Base-by-base conservation (phyloP, 345 rosid species). In the Punica granatum region DNA sequence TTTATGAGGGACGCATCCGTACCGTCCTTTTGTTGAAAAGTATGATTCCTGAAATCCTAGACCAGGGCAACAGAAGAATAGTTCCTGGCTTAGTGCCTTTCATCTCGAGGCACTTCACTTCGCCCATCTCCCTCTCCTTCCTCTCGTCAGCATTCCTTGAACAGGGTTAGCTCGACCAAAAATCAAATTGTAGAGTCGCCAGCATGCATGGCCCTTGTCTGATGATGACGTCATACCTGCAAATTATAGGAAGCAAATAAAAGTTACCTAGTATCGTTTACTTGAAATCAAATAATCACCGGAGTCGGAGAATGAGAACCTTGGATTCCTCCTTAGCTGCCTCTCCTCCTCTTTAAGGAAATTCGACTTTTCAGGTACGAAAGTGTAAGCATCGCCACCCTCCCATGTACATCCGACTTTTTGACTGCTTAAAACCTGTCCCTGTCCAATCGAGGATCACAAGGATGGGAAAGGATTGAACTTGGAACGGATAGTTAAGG, bases 301-400 rank as follows among this genome's bases (percentile, higher is more conserved):
- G 14, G 77, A 35, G 11, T 53, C 33, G 3, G 79, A 72, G 54
- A 74, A 64, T 33, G 23, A 25, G 76, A 73, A 51, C 73, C 70
- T 62, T 73, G n/a, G n/a, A 71, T 60, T 79, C 68, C 75, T 32
- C 69, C 75, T 69, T 79, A 39, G 74, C 80, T n/a, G 33, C 64
- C 64, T 79, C 51, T 76, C 64, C 68, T 79, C 43, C 60, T 67
- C 71, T 18, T 34, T 63, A 15, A 73, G 61, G 48, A 48, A 68
- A 28, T 63, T 51, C 30, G 68, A 36, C 67, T 44, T 74, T 37
- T 76, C 75, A 8, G 37, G 39, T 19, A 51, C 59, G 35, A 68
- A 59, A 7, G 83, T 80, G 53, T 76, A 76, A 0, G 73, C 80
- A 21, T 76, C 78, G 14, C 56, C 68, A 3, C 83, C 83, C 14